Evolutionary conservation across 73 alveolate genomes (phyloP).

Genomic region (Tetrahymena borealis): DNA sequence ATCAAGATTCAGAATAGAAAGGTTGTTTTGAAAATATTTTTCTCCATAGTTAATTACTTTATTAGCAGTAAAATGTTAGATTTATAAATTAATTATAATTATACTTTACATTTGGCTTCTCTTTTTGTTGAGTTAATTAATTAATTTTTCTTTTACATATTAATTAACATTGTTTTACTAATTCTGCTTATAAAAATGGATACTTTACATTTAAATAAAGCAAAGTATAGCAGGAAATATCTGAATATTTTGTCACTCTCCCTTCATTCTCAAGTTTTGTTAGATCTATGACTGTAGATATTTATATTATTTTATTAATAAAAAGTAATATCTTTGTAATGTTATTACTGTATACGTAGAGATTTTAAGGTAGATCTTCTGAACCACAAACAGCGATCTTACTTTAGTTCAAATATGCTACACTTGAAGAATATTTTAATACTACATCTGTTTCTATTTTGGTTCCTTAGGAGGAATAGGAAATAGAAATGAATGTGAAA

Average conservation of each 20-base stretch:
- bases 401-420: not conserved
- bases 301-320: not conserved
- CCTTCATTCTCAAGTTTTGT: not conserved
- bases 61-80: too few species aligned
- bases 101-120: not conserved
- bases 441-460: not conserved
- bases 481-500: too few species aligned
- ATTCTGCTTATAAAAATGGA: not conserved
- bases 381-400: not conserved
- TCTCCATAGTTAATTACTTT: not conserved
- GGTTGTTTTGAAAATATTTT: not conserved
- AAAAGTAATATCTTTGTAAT: not conserved
- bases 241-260: not conserved
- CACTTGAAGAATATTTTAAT: not conserved
- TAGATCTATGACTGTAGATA: not conserved
- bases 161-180: not conserved
- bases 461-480: too few species aligned
- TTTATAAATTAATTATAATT: too few species aligned
- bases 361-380: not conserved
- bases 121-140: not conserved
- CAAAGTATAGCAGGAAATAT: not conserved
- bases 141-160: not conserved
- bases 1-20: not conserved
- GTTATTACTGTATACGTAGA: not conserved
- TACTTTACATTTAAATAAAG: not conserved